Percentiles rank a stretch among this genome's conserved stretches.
phyloP scores from a whole-genome alignment of 2,329 filamentous ascomycete species.

The Paecilomyces sp. region DNA sequence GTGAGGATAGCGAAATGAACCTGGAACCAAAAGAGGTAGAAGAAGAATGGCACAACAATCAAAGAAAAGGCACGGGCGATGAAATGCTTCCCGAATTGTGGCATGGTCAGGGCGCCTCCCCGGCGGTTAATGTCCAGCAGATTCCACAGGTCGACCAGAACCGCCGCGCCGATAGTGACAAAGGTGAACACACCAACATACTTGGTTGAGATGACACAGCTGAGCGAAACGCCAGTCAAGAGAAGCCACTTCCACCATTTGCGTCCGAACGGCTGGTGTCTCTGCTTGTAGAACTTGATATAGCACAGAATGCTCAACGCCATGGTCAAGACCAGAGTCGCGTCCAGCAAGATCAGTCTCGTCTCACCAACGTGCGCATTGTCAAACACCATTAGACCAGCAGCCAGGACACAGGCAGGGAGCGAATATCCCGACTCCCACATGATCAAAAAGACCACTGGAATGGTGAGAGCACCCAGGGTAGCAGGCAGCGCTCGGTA shows the following conservation, averaged over 20 bases:
- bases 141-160: constrained; percentile 91
- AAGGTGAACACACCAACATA: constrained; percentile 97
- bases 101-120: constrained; percentile 70
- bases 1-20: constrained; percentile 90
- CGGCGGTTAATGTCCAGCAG: constrained; percentile 82
- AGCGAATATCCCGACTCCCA: constrained; percentile 99
- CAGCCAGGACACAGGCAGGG: constrained; percentile 80
- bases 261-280: constrained; percentile 78
- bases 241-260: constrained; percentile 99
- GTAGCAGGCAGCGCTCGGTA: constrained; percentile 90
- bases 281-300: constrained; percentile 94
- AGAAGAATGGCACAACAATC: constrained; percentile 86
- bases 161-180: constrained; percentile 90
- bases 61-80: constrained; percentile 76
- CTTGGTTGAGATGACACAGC: constrained; percentile 97
- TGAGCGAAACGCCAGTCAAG: constrained; percentile 86
- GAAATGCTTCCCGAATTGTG: constrained; percentile 83
- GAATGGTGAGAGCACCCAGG: constrained; percentile 84
- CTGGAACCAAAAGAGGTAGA: constrained; percentile 99
- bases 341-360: constrained; percentile 86
- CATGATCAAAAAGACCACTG: constrained; percentile 96
- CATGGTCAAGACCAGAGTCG: constrained; percentile 92
- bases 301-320: constrained; percentile 89
- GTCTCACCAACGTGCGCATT: constrained; percentile 98
- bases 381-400: constrained; percentile 84